Evolutionary conservation across 2,329 filamentous ascomycete species (phyloP).

Genomic region (Aureobasidium vineae): DNA sequence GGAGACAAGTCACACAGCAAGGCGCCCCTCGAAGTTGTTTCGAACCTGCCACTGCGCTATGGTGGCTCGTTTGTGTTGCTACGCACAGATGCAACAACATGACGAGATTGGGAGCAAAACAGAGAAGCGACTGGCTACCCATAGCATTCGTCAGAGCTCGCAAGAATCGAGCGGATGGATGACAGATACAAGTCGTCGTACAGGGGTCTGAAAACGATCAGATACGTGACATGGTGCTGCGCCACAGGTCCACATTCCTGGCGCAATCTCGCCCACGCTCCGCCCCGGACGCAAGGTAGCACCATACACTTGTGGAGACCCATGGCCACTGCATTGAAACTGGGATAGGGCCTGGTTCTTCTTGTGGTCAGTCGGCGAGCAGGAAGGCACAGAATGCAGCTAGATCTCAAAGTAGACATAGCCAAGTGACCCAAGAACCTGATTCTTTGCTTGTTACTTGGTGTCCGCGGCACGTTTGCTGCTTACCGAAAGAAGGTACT

Average conservation of each 20-base stretch:
- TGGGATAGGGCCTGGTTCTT: neutral
- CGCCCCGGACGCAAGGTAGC: slow-evolving; percentile 13
- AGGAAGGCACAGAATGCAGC: neutral
- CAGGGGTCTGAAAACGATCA: neutral
- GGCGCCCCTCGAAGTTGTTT: neutral
- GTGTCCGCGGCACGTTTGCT: neutral
- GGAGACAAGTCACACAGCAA: neutral
- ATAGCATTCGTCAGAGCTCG: neutral
- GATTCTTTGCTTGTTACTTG: neutral
- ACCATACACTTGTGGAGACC: neutral
- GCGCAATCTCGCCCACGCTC: neutral
- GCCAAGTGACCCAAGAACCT: slow-evolving; percentile 5
- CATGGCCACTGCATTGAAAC: neutral
- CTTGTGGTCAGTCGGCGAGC: neutral
- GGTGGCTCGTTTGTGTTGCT: neutral
- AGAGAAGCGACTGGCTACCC: slow-evolving; percentile 1
- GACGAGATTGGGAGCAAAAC: neutral
- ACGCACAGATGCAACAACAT: neutral
- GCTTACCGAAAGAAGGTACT: neutral
- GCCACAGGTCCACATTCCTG: slow-evolving; percentile 4
- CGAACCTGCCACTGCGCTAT: neutral
- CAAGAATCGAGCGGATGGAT: neutral
- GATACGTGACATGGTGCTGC: slow-evolving; percentile 1
- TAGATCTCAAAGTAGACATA: neutral
- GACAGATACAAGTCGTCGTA: slow-evolving; percentile 14